A percentile compares a stretch with the other conserved stretches of the same genome.
phyloP scores from a whole-genome alignment of 139 green algal genomes.

The Chlorella sp. region DNA sequence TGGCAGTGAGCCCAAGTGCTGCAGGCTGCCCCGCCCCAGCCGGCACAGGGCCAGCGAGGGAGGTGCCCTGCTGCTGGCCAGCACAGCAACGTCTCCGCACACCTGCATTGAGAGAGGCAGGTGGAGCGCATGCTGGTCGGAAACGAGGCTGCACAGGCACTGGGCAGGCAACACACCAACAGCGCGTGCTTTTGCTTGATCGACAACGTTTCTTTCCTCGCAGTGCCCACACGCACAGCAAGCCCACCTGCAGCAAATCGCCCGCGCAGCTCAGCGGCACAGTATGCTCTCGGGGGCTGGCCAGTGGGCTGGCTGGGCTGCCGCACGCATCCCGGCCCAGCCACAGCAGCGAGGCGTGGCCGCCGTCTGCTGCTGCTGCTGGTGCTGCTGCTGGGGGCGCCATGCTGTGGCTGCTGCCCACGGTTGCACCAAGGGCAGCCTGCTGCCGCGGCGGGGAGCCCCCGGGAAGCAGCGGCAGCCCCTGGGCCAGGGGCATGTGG shows the following conservation, averaged over 20 bases:
- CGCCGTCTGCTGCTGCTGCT: neutral
- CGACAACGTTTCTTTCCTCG: too few species aligned
- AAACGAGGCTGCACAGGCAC: too few species aligned
- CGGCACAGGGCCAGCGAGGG: conserved; percentile 1
- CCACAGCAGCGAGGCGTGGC: conserved; percentile 5
- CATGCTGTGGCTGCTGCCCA: neutral
- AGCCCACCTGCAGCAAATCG: too few species aligned
- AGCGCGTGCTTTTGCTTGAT: too few species aligned
- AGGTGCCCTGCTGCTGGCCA: neutral
- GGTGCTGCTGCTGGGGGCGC: too few species aligned
- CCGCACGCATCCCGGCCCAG: neutral
- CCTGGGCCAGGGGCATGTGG: neutral
- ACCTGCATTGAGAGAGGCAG: neutral
- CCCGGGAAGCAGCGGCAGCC: neutral
- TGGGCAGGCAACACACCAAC: too few species aligned
- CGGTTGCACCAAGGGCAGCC: neutral
- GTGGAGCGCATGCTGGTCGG: too few species aligned
- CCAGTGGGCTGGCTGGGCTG: too few species aligned
- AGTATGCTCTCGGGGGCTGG: too few species aligned
- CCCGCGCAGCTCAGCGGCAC: too few species aligned
- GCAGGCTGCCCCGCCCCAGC: neutral
- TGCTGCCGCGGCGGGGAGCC: neutral
- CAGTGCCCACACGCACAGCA: too few species aligned
- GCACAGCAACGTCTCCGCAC: neutral
- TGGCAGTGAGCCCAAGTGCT: neutral